phyloP scores from a whole-genome alignment of 176 grass and related monocot species.

The Musa troglodytarum region DNA sequence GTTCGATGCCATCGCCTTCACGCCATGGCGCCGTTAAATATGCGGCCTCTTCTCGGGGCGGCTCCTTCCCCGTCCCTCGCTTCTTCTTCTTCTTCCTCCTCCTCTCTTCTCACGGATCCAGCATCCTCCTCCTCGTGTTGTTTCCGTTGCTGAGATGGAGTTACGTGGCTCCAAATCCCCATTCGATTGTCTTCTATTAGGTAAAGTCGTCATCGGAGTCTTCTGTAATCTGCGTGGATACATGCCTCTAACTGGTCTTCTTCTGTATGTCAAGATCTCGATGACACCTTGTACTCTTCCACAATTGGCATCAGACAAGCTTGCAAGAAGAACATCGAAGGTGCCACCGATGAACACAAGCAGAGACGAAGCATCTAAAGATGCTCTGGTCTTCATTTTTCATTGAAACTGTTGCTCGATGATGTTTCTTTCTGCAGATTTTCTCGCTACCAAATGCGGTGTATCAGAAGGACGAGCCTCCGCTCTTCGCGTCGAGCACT shows the following conservation, averaged over 20 bases:
- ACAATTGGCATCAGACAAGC: conserved; percentile 40
- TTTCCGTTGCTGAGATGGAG: background rate
- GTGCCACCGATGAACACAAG: conserved; percentile 1
- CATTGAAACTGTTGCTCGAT: too few relatives aligned
- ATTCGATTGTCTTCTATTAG: background rate
- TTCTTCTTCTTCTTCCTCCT: too few relatives aligned
- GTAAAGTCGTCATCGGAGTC: background rate
- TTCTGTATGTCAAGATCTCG: conserved; percentile 37
- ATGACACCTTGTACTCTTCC: conserved; percentile 87
- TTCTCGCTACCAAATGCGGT: conserved; percentile 52
- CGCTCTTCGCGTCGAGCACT: conserved; percentile 70
- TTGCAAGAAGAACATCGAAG: conserved; percentile 80
- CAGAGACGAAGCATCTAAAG: too few relatives aligned
- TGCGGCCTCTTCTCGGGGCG: too few relatives aligned
- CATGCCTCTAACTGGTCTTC: too few relatives aligned
- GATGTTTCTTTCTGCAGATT: conserved; percentile 25
- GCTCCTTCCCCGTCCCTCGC: too few relatives aligned
- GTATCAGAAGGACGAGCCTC: conserved; percentile 29
- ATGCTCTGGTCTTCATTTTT: too few relatives aligned
- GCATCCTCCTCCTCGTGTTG: too few relatives aligned
- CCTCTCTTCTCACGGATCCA: too few relatives aligned
- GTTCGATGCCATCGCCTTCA: too few relatives aligned
- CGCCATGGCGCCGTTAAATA: too few relatives aligned
- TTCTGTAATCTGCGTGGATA: too few relatives aligned
- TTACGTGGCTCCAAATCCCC: background rate